These are phyloP conservation scores for Candida silvatica DNA, from an alignment of 805 yeast species.

Conservation along the genomic window DNA sequence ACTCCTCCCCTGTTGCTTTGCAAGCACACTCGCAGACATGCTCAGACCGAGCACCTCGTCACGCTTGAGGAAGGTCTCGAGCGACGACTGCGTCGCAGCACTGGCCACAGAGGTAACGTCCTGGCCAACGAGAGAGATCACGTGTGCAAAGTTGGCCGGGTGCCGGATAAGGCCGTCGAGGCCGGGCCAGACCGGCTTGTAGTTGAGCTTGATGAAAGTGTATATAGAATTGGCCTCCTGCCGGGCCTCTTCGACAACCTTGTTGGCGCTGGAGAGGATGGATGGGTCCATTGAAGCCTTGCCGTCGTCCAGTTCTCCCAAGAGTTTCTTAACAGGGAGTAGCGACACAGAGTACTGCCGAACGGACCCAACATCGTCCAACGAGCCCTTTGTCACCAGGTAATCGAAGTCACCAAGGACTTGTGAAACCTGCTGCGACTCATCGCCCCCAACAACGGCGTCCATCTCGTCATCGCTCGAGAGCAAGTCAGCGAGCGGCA, in stretches of 20 bases:
- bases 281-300: no score
- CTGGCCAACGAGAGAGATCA: slow-evolving; percentile 24
- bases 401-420: slow-evolving; percentile 6
- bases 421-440: no score
- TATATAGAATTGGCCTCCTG: slow-evolving; percentile 45
- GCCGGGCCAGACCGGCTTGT: slow-evolving; percentile 62
- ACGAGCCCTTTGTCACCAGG: slow-evolving; percentile 8
- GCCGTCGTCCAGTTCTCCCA: no score
- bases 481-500: no score
- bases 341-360: slow-evolving; percentile 17
- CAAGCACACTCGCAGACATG: slow-evolving; percentile 44
- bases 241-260: slow-evolving; percentile 41
- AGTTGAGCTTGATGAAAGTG: slow-evolving; percentile 40
- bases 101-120: slow-evolving; percentile 3
- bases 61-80: slow-evolving; percentile 38
- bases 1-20: neutral
- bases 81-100: slow-evolving; percentile 10
- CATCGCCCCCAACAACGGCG: neutral
- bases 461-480: neutral
- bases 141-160: slow-evolving; percentile 52
- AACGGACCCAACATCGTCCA: slow-evolving; percentile 15
- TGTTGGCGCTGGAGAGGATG: no score
- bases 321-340: no score
- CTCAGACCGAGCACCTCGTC: slow-evolving; percentile 67
- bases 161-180: slow-evolving; percentile 52